A percentile compares a stretch with the other conserved stretches of the same genome.
Evolutionary conservation across 306 rosid species (phyloP).

Genomic region (Prunus dulcis): DNA sequence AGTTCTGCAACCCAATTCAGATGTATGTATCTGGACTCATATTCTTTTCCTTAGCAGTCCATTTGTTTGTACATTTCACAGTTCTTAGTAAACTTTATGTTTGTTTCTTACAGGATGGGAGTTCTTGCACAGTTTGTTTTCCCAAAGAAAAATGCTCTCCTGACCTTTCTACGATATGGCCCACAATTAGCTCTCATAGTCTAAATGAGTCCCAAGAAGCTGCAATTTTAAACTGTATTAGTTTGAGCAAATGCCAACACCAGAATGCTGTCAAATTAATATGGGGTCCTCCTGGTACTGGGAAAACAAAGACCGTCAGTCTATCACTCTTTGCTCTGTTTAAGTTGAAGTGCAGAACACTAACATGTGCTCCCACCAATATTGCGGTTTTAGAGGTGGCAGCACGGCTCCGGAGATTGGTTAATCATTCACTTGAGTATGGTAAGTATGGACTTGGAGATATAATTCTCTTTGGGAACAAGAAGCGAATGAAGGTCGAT

Average conservation of each 20-base stretch:
- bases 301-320: slow-evolving; percentile 27
- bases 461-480: slow-evolving; percentile 31
- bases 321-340: slow-evolving; percentile 19
- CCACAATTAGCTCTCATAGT: slow-evolving; percentile 18
- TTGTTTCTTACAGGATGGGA: slow-evolving; percentile 35
- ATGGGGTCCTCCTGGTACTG: slow-evolving; percentile 53
- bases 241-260: slow-evolving; percentile 5
- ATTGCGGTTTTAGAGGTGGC: slow-evolving; percentile 29
- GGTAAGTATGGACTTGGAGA: slow-evolving; percentile 32
- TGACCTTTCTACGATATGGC: neutral
- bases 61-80: neutral
- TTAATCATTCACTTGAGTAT: neutral
- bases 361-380: slow-evolving; percentile 38
- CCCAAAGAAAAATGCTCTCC: neutral
- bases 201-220: slow-evolving; percentile 19
- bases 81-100: neutral
- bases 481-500: slow-evolving; percentile 23
- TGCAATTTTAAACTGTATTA: slow-evolving; percentile 21
- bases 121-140: slow-evolving; percentile 19
- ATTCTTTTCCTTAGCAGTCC: neutral
- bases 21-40: neutral
- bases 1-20: slow-evolving; percentile 43
- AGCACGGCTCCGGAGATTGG: slow-evolving; percentile 18
- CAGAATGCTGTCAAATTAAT: slow-evolving; percentile 18
- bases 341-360: slow-evolving; percentile 19